Evolutionary conservation across 2,329 filamentous ascomycete species (phyloP).

Genomic region (Zymoseptoria tritici): DNA sequence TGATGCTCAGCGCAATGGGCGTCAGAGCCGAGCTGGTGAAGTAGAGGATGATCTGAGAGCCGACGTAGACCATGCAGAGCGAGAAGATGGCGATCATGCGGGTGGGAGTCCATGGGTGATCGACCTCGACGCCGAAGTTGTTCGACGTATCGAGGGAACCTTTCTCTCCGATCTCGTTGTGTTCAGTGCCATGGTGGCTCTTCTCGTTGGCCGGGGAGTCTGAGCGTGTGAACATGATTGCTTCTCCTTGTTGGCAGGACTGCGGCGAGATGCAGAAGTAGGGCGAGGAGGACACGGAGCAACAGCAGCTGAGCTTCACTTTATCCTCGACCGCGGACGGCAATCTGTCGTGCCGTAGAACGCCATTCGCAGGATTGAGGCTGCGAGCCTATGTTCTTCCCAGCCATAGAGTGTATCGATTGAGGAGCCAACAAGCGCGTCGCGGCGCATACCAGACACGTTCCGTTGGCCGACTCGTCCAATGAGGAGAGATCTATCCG

Average conservation of each 20-base stretch:
- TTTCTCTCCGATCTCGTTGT: constrained; percentile 1
- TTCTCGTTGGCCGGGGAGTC: constrained; percentile 13
- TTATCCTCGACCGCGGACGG: neutral
- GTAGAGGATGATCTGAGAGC: constrained; percentile 19
- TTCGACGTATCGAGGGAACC: neutral
- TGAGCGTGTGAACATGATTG: neutral
- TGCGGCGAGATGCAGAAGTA: neutral
- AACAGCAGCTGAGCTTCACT: neutral
- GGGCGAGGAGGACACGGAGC: neutral
- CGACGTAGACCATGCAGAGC: constrained; percentile 18
- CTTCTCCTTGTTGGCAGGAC: neutral
- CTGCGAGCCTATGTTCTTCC: neutral
- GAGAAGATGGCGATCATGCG: constrained; percentile 16
- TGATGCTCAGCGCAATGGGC: constrained; percentile 10
- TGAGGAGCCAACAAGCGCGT: neutral
- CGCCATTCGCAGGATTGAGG: neutral
- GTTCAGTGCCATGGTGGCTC: constrained; percentile 7
- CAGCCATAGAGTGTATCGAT: neutral
- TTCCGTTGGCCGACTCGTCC: neutral
- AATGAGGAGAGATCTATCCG: neutral
- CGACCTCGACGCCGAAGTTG: constrained; percentile 4
- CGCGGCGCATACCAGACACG: neutral
- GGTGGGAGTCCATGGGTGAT: constrained; percentile 17
- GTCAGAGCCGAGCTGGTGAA: constrained; percentile 15
- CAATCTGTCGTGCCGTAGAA: neutral